Percentiles rank a stretch among this genome's conserved stretches.
These are phyloP conservation scores for Pichia cactophila DNA, from an alignment of 1,139 yeast species.

Conservation along the genomic window DNA sequence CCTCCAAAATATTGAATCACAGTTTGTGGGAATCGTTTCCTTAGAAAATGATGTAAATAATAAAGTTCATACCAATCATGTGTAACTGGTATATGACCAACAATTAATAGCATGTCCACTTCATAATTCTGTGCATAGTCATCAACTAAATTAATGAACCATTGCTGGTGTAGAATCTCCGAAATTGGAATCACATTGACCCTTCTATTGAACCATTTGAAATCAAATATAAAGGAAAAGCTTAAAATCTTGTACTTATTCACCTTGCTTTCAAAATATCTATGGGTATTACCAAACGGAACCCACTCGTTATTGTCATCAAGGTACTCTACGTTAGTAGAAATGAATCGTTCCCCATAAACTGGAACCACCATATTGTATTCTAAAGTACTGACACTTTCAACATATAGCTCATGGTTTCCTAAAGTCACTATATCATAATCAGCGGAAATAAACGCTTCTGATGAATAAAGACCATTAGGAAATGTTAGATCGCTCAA, in stretches of 20 bases:
- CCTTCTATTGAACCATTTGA: constrained; percentile 50
- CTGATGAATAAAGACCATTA: constrained; percentile 57
- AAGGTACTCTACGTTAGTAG: constrained; percentile 72
- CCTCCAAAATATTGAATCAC: constrained; percentile 89
- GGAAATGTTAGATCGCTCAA: constrained; percentile 62
- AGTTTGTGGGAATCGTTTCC: constrained; percentile 51
- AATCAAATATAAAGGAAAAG: constrained; percentile 76
- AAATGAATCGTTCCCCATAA: constrained; percentile 61
- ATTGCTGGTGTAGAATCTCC: constrained; percentile 46
- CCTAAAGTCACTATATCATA: constrained; percentile 83
- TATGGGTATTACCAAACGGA: constrained; percentile 61
- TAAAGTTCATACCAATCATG: constrained; percentile 51
- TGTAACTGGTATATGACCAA: constrained; percentile 76
- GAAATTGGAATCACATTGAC: constrained; percentile 60
- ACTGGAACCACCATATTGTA: constrained; percentile 48
- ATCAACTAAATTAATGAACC: constrained; percentile 55
- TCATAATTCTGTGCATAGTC: constrained; percentile 33
- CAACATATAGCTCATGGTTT: constrained; percentile 83
- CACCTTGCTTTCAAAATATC: constrained; percentile 57
- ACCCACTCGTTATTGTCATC: constrained; percentile 42
- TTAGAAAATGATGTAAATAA: constrained; percentile 43
- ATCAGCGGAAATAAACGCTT: constrained; percentile 56
- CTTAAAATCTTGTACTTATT: constrained; percentile 50
- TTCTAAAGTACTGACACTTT: constrained; percentile 60
- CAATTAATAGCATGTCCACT: constrained; percentile 61